Percentiles rank a stretch among this genome's conserved stretches.
Evolutionary conservation across 2,329 filamentous ascomycete genomes (phyloP).

Genomic region (Tolypocladium ovalisporum): DNA sequence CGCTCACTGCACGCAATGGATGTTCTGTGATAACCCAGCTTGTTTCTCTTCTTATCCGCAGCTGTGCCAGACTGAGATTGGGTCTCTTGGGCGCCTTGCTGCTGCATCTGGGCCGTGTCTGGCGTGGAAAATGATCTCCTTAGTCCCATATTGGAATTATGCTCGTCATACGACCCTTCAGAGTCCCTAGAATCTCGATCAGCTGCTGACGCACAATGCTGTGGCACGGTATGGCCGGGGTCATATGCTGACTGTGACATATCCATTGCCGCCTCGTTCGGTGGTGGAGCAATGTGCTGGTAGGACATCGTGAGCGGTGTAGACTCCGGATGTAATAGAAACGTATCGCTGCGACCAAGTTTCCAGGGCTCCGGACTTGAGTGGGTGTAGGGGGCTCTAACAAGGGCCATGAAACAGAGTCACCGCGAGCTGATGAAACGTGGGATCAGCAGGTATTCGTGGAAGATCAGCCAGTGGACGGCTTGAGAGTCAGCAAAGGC

Average conservation of each 20-base stretch:
- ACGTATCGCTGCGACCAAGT: constrained; percentile 9
- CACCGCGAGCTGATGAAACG: background rate
- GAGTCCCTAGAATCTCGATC: constrained; percentile 19
- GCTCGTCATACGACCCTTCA: constrained; percentile 21
- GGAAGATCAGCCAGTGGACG: background rate
- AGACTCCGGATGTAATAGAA: background rate
- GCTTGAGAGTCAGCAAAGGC: background rate
- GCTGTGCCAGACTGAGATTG: constrained; percentile 18
- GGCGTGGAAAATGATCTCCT: constrained; percentile 41
- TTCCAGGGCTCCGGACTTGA: constrained; percentile 20
- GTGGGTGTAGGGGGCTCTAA: constrained; percentile 17
- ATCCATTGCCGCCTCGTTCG: constrained; percentile 29
- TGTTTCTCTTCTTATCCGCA: constrained; percentile 62
- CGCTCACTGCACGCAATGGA: constrained; percentile 90
- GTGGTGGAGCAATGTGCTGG: constrained; percentile 34
- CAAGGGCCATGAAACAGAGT: constrained; percentile 22
- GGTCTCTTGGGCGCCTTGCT: constrained; percentile 15
- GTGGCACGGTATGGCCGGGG: constrained; percentile 18
- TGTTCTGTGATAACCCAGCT: constrained; percentile 88
- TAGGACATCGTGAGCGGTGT: constrained; percentile 28
- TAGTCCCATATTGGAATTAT: constrained; percentile 23
- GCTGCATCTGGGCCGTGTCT: constrained; percentile 32
- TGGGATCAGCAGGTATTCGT: background rate
- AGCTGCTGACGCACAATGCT: constrained; percentile 16
- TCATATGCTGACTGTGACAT: constrained; percentile 25